phyloP scores from a whole-genome alignment of 2,329 filamentous ascomycete genomes.

The Paracamarosporium sp. region DNA sequence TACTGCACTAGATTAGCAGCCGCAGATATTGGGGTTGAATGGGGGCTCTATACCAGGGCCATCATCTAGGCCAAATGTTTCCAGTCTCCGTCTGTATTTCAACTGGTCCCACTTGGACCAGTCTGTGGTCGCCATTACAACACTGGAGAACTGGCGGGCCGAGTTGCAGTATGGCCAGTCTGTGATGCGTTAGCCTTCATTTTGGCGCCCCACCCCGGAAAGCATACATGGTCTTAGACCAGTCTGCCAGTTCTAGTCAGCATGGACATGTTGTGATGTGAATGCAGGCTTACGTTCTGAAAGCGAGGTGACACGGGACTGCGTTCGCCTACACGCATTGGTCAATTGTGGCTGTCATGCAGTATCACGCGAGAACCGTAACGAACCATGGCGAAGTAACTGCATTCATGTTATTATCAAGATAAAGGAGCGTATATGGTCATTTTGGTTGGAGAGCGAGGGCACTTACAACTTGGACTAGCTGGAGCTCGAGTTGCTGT shows the following conservation, averaged over 20 bases:
- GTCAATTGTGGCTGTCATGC: neutral
- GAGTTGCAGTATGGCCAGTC: conserved; percentile 92
- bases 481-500: conserved; percentile 76
- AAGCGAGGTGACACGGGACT: conserved; percentile 90
- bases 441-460: neutral
- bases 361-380: neutral
- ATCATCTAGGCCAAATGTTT: conserved; percentile 76
- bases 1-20: conserved; percentile 41
- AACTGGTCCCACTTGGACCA: conserved; percentile 63
- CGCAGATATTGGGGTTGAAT: neutral
- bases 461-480: conserved; percentile 77
- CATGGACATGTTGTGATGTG: neutral
- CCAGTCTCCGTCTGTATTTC: conserved; percentile 74
- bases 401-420: conserved; percentile 10
- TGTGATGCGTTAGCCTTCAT: conserved; percentile 22
- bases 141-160: conserved; percentile 72
- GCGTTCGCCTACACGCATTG: conserved; percentile 64
- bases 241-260: conserved; percentile 28
- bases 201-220: neutral
- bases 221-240: conserved; percentile 42
- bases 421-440: no score
- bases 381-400: conserved; percentile 49
- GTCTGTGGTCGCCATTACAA: conserved; percentile 63
- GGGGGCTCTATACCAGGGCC: conserved; percentile 53
- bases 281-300: conserved; percentile 66